Conservation (phyloP, 306 rosid genomes). For the Dryas octopetala region DNA sequence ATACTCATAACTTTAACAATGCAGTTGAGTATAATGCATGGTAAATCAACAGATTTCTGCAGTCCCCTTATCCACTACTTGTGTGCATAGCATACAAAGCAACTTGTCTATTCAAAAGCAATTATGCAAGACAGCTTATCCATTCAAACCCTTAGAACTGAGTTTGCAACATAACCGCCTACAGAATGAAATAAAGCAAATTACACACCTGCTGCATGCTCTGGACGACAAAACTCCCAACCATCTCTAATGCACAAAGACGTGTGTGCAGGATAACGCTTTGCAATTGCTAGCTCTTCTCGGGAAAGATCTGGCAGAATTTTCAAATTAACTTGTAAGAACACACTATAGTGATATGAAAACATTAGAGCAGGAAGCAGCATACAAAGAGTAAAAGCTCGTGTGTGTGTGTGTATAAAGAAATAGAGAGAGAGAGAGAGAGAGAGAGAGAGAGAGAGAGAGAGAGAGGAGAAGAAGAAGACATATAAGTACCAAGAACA, state of each 20-base stretch:
- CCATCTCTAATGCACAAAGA: constrained; percentile 91
- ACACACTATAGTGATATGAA: background rate
- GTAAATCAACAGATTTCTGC: background rate
- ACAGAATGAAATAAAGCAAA: background rate
- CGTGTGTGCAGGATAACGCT: constrained; percentile 81
- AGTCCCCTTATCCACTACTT: background rate
- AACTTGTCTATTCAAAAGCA: background rate
- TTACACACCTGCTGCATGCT: constrained; percentile 59
- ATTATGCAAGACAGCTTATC: background rate
- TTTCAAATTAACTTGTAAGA: constrained; percentile 7
- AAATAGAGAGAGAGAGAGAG: background rate
- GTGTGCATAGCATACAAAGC: background rate
- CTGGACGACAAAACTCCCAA: constrained; percentile 90
- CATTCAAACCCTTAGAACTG: background rate
- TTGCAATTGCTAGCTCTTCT: constrained; percentile 70
- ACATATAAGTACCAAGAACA: background rate
- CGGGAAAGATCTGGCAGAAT: constrained; percentile 72
- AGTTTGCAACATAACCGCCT: constrained; percentile 10
- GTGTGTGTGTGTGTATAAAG: background rate
- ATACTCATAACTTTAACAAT: no score
- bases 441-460: background rate
- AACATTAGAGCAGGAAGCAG: background rate
- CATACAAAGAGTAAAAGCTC: background rate
- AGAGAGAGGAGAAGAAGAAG: background rate
- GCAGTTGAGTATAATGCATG: background rate